Percentiles rank a stretch among this genome's conserved stretches.
phyloP scores from a whole-genome alignment of 805 yeast species.

The Candida corydali region DNA sequence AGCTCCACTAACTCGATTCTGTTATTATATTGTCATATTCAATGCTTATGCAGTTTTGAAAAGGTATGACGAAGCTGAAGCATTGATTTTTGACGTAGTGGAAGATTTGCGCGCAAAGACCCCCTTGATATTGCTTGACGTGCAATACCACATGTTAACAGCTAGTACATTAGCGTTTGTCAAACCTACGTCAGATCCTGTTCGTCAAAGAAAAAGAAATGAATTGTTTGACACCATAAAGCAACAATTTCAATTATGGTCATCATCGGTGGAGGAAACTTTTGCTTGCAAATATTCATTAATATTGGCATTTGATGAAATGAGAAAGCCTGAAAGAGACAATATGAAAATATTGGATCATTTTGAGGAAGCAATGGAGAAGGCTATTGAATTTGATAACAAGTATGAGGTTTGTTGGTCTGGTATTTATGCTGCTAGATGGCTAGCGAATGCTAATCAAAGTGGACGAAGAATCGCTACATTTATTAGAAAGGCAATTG shows the following conservation, averaged over 20 bases:
- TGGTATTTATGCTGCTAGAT: constrained; percentile 39
- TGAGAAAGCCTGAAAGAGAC: constrained; percentile 14
- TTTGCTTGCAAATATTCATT: constrained; percentile 36
- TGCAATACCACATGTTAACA: constrained; percentile 15
- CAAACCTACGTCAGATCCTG: background rate
- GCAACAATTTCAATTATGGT: constrained; percentile 29
- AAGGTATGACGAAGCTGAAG: constrained; percentile 15
- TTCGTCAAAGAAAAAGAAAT: constrained; percentile 12
- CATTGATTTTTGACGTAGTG: constrained; percentile 11
- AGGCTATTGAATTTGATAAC: constrained; percentile 24
- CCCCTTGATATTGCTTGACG: constrained; percentile 19
- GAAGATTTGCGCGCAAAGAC: constrained; percentile 18
- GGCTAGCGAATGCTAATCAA: constrained; percentile 24
- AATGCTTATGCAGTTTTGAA: constrained; percentile 9
- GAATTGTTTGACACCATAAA: constrained; percentile 18
- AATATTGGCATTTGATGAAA: constrained; percentile 26
- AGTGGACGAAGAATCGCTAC: constrained; percentile 28
- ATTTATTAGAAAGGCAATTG: constrained; percentile 36
- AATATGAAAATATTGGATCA: constrained; percentile 38
- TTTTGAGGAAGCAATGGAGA: constrained; percentile 44
- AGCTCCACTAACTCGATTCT: constrained; percentile 5
- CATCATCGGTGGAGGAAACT: constrained; percentile 28
- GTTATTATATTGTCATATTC: constrained; percentile 4
- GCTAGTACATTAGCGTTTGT: constrained; percentile 2
- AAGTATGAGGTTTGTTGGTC: constrained; percentile 38